phyloP scores from a whole-genome alignment of 2,329 filamentous ascomycete genomes.

The Acephala macrosclerotiorum region DNA sequence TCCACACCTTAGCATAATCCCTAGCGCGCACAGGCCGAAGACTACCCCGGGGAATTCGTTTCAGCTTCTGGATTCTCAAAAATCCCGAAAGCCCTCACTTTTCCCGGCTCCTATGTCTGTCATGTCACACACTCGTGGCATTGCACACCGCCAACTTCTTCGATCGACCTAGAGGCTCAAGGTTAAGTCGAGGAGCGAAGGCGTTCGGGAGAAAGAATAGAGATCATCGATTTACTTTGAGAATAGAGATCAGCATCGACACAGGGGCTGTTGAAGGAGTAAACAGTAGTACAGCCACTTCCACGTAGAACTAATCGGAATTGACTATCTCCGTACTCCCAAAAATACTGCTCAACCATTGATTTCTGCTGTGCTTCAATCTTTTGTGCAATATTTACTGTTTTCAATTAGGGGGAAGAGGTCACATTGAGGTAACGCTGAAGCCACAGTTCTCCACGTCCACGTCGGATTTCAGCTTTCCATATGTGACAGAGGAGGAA shows the following conservation, averaged over 20 bases:
- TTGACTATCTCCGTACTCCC: neutral
- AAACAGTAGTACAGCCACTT: neutral
- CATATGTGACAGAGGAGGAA: neutral
- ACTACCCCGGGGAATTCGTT: neutral
- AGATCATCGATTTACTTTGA: slow-evolving; percentile 11
- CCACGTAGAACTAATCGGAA: neutral
- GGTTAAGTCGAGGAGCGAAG: neutral
- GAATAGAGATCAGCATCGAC: neutral
- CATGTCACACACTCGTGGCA: slow-evolving; percentile 23
- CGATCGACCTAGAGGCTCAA: neutral
- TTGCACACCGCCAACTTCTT: neutral
- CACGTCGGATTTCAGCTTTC: neutral
- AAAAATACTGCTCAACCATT: neutral
- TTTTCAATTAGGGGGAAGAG: neutral
- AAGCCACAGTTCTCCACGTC: neutral
- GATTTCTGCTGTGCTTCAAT: neutral
- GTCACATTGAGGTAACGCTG: neutral
- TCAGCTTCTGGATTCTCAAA: neutral
- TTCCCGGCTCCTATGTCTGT: slow-evolving; percentile 5
- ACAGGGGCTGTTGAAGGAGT: neutral
- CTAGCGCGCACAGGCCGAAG: neutral
- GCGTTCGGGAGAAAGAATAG: neutral
- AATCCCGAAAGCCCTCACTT: neutral
- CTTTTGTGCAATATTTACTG: neutral
- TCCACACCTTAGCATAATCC: neutral